Evolutionary conservation across 345 rosid species (phyloP).

Genomic region (Acer saccharum): DNA sequence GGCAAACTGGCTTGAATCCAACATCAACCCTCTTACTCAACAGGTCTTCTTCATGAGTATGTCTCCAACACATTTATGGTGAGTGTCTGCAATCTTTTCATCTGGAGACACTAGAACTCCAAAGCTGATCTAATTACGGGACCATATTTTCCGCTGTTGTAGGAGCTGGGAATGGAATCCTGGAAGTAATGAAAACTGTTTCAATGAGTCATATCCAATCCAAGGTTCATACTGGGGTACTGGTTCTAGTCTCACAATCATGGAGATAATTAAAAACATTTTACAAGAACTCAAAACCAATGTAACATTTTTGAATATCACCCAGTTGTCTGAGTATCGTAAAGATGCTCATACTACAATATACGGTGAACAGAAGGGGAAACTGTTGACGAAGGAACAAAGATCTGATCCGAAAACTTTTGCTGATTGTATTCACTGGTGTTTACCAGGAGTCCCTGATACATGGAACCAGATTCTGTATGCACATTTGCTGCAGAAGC

Average conservation of each 20-base stretch:
- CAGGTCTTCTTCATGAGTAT: conserved; percentile 86
- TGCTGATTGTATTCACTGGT: conserved; percentile 95
- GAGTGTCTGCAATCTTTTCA: conserved; percentile 24
- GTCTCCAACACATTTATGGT: conserved; percentile 96
- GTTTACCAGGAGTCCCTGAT: conserved; percentile 93
- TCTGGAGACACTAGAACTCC: too few species aligned
- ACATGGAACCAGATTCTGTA: conserved; percentile 87
- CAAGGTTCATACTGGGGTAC: conserved; percentile 77
- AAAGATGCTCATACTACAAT: conserved; percentile 84
- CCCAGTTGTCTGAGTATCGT: conserved; percentile 79
- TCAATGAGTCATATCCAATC: conserved; percentile 70
- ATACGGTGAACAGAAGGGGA: conserved; percentile 82
- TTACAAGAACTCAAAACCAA: conserved; percentile 46
- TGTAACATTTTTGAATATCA: conserved; percentile 70
- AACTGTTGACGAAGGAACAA: conserved; percentile 71
- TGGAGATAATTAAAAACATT: conserved; percentile 56
- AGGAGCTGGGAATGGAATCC: conserved; percentile 98
- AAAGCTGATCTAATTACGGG: not conserved
- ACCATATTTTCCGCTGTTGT: not conserved
- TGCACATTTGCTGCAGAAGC: conserved; percentile 60
- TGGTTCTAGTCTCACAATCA: conserved; percentile 77
- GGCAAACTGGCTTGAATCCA: conserved; percentile 76
- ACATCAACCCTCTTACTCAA: conserved; percentile 63
- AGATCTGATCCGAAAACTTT: conserved; percentile 62
- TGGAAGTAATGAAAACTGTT: conserved; percentile 76